Evolutionary conservation across 2,329 filamentous ascomycete genomes (phyloP).

Genomic region (Graphiopsis chlorocephala): DNA sequence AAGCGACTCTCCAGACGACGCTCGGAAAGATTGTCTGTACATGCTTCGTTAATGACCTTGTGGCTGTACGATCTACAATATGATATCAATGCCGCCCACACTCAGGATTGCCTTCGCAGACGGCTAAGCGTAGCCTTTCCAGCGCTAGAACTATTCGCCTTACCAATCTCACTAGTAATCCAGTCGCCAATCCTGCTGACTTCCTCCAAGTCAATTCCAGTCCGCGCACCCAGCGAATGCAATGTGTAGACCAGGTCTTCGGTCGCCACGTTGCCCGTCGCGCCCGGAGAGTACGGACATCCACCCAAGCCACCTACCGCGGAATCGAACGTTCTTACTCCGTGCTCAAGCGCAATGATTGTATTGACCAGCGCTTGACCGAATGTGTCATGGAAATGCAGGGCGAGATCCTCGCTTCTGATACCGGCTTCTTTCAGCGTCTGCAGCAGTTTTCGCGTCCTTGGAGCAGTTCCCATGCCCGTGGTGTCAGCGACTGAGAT

Average conservation of each 20-base stretch:
- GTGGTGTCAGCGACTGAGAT: constrained; percentile 89
- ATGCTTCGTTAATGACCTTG: not conserved
- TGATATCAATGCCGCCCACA: not conserved
- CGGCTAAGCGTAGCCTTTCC: constrained; percentile 54
- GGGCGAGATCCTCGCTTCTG: constrained; percentile 66
- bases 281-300: constrained; percentile 80
- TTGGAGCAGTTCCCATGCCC: constrained; percentile 79
- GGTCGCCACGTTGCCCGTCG: constrained; percentile 81
- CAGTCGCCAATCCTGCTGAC: constrained; percentile 68
- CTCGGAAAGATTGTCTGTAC: not conserved
- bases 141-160: constrained; percentile 63
- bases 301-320: constrained; percentile 79
- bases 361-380: constrained; percentile 82
- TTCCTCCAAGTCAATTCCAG: constrained; percentile 67
- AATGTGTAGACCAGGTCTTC: constrained; percentile 78
- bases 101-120: constrained; percentile 1
- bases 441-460: constrained; percentile 62
- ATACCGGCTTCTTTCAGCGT: constrained; percentile 66
- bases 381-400: constrained; percentile 89
- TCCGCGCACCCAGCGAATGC: constrained; percentile 70
- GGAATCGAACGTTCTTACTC: constrained; percentile 74
- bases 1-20: not conserved
- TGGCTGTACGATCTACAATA: not conserved
- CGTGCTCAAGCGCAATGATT: constrained; percentile 72
- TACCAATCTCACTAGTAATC: constrained; percentile 65